These are phyloP conservation scores for Penicillium griseofulvum DNA, from an alignment of 2,329 filamentous ascomycete species.

Conservation along the genomic window DNA sequence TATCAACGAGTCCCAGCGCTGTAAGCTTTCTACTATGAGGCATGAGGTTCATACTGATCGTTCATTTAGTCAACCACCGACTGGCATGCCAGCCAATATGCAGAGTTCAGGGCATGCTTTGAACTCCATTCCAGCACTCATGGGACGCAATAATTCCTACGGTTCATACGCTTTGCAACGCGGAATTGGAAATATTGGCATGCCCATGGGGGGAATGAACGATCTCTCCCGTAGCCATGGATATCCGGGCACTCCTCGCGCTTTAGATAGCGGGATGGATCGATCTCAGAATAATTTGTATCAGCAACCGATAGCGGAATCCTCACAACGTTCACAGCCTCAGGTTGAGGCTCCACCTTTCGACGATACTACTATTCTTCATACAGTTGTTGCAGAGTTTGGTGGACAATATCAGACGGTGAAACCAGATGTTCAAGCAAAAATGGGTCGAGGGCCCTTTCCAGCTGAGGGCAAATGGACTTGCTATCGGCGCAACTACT, in stretches of 20 bases:
- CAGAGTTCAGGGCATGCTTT: slow-evolving; percentile 32
- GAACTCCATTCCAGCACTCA: slow-evolving; percentile 28
- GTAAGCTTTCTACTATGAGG: slow-evolving; percentile 30
- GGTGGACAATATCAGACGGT: slow-evolving; percentile 46
- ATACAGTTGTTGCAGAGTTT: slow-evolving; percentile 34
- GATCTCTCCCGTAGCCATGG: slow-evolving; percentile 35
- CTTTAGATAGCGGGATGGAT: slow-evolving; percentile 33
- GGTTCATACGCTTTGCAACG: slow-evolving; percentile 35
- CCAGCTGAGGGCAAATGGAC: slow-evolving; percentile 80
- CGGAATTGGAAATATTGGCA: slow-evolving; percentile 22
- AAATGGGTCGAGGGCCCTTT: slow-evolving; percentile 89
- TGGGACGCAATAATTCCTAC: slow-evolving; percentile 43
- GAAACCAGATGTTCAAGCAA: slow-evolving; percentile 71
- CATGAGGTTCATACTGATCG: slow-evolving; percentile 13
- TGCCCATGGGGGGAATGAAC: slow-evolving; percentile 31
- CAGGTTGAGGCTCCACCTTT: slow-evolving; percentile 43
- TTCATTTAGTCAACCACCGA: slow-evolving; percentile 45
- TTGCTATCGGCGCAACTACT: slow-evolving; percentile 89
- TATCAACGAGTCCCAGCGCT: slow-evolving; percentile 40
- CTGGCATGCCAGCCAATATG: slow-evolving; percentile 45
- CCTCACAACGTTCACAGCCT: slow-evolving; percentile 17
- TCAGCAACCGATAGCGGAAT: slow-evolving; percentile 31
- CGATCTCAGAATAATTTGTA: slow-evolving; percentile 32
- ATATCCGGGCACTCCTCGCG: slow-evolving; percentile 34
- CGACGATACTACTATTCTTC: slow-evolving; percentile 37